Evolutionary conservation across 1,284 basidiomycete species (phyloP).

Genomic region (Anthracocystis walkeri): DNA sequence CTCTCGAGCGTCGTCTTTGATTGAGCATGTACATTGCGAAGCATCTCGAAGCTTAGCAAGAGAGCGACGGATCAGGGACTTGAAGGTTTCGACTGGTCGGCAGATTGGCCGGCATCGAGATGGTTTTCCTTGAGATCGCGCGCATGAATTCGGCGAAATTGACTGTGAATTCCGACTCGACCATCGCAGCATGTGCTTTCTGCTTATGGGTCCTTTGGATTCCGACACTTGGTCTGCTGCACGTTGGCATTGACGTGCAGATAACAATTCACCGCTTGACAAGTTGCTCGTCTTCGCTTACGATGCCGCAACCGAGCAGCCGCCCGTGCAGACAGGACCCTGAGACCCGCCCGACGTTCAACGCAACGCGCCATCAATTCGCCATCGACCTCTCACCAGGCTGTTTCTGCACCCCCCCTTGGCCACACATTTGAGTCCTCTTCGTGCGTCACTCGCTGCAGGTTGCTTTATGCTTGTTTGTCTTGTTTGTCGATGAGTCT

Average conservation of each 20-base stretch:
- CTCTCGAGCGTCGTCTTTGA: too few relatives aligned
- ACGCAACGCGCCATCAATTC: not conserved
- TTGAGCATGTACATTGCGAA: too few relatives aligned
- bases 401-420: not conserved
- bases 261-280: not conserved
- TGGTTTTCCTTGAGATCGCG: not conserved
- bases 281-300: slow-evolving; percentile 1
- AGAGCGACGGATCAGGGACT: too few relatives aligned
- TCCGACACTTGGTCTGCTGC: not conserved
- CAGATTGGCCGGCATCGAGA: not conserved
- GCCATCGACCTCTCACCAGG: not conserved
- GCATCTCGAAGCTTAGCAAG: too few relatives aligned
- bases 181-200: not conserved
- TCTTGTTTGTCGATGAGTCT: too few relatives aligned
- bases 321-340: slow-evolving; percentile 6
- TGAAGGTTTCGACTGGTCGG: too few relatives aligned
- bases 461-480: too few relatives aligned
- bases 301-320: slow-evolving; percentile 8
- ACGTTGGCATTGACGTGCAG: slow-evolving; percentile 18
- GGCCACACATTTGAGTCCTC: too few relatives aligned
- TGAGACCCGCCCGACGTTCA: not conserved
- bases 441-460: too few relatives aligned
- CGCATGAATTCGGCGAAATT: slow-evolving; percentile 7
- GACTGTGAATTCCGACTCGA: not conserved
- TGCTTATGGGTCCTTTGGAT: not conserved